These are phyloP conservation scores for Astragalus membranaceus DNA, from an alignment of 306 rosid genomes.

Conservation along the genomic window DNA sequence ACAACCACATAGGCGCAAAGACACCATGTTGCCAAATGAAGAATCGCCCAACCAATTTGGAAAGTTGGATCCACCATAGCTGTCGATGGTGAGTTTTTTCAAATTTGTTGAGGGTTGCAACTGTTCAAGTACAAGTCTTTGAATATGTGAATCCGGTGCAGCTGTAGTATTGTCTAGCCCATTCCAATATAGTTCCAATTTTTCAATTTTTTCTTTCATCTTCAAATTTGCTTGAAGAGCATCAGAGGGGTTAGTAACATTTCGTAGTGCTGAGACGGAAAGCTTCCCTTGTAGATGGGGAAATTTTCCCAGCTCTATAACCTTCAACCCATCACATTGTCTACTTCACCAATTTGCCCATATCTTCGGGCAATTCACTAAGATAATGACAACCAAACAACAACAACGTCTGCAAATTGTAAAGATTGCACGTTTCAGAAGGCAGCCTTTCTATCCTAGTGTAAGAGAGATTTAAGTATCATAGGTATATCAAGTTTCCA, in stretches of 20 bases:
- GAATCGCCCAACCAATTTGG: too few species aligned
- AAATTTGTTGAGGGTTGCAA: too few species aligned
- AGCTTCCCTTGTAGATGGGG: not conserved
- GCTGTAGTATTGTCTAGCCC: too few species aligned
- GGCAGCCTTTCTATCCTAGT: not conserved
- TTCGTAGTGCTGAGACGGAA: not conserved
- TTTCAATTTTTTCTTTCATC: not conserved
- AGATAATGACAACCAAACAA: not conserved
- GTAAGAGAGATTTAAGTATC: not conserved
- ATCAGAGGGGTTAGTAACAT: not conserved
- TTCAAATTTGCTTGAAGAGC: not conserved
- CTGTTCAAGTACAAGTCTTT: too few species aligned
- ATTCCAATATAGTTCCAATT: not conserved
- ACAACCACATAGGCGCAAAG: too few species aligned
- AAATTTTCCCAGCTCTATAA: not conserved
- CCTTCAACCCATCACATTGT: not conserved
- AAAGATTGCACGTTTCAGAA: not conserved
- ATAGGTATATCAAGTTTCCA: not conserved
- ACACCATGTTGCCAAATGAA: not conserved
- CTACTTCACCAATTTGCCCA: not conserved
- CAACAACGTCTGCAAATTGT: slow-evolving; percentile 20
- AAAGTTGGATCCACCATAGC: too few species aligned
- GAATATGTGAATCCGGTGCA: too few species aligned
- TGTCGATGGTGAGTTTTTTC: too few species aligned
- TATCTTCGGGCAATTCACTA: not conserved